Conservation (phyloP, 805 yeast species). For the Grigorovia yakushimaensis region DNA sequence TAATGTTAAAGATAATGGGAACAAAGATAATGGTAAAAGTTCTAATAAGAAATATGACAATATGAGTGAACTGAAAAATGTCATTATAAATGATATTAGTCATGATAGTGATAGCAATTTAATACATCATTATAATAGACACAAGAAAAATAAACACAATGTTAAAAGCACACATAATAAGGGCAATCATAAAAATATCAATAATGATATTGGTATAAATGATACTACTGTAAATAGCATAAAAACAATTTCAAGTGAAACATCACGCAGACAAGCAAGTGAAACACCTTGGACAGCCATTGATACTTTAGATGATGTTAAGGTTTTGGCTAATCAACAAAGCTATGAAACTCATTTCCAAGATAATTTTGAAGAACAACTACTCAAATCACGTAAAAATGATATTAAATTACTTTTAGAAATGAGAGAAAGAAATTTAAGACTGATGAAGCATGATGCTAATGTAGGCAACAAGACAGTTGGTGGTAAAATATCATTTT, state of each 20-base stretch:
- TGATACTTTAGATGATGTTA: constrained; percentile 75
- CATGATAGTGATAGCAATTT: not conserved
- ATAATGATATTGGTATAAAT: not conserved
- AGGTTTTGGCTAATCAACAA: constrained; percentile 42
- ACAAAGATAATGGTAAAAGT: too few relatives aligned
- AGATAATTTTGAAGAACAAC: constrained; percentile 25
- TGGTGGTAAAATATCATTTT: not conserved
- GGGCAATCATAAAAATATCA: not conserved
- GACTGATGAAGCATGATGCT: constrained; percentile 5
- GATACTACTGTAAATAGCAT: not conserved
- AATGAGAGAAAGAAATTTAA: constrained; percentile 26
- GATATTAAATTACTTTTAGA: constrained; percentile 38
- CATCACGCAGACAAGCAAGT: constrained; percentile 36
- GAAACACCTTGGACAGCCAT: constrained; percentile 71
- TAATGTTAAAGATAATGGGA: not conserved
- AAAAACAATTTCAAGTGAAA: not conserved
- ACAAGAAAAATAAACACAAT: not conserved
- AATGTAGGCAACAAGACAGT: not conserved
- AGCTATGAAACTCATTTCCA: constrained; percentile 37
- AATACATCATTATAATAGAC: not conserved
- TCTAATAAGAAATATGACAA: not conserved
- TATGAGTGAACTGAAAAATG: not conserved
- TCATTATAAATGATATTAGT: not conserved
- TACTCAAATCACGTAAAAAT: constrained; percentile 44
- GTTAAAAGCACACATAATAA: not conserved